Conservation (phyloP, 768 basidiomycete genomes). For the Leccinum imitatum region DNA sequence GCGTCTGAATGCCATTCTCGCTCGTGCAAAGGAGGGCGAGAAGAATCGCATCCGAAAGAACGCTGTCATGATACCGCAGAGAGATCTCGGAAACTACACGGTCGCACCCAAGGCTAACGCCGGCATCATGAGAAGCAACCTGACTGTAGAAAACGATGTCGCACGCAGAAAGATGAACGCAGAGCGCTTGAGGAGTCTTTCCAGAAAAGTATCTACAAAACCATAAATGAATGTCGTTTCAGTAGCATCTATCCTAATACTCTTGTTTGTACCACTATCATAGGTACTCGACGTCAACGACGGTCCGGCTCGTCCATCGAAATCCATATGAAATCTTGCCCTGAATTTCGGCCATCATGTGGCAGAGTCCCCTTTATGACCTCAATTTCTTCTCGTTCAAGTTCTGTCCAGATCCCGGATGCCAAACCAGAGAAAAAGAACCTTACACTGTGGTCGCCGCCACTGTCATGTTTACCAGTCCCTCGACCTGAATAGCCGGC, state of each 20-base stretch:
- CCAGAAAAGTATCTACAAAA: constrained; percentile 42
- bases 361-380: background rate
- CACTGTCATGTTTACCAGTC: too few relatives aligned
- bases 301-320: background rate
- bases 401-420: background rate
- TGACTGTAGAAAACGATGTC: constrained; percentile 70
- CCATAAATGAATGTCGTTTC: constrained; percentile 9
- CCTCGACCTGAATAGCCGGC: background rate
- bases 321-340: background rate
- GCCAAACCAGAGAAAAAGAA: background rate
- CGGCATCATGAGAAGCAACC: constrained; percentile 49
- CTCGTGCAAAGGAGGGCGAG: constrained; percentile 64
- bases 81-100: constrained; percentile 73
- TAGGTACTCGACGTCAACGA: too few relatives aligned
- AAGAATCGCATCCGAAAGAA: constrained; percentile 72
- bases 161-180: constrained; percentile 73
- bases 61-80: constrained; percentile 79
- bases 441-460: background rate
- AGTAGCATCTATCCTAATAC: background rate
- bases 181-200: constrained; percentile 68
- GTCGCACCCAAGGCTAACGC: constrained; percentile 67
- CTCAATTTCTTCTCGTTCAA: background rate
- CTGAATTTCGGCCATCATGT: background rate
- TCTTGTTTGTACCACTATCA: constrained; percentile 4
- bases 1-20: constrained; percentile 67